These are phyloP conservation scores for Cladophialophora bantiana DNA, from an alignment of 2,329 filamentous ascomycete species.

Conservation along the genomic window DNA sequence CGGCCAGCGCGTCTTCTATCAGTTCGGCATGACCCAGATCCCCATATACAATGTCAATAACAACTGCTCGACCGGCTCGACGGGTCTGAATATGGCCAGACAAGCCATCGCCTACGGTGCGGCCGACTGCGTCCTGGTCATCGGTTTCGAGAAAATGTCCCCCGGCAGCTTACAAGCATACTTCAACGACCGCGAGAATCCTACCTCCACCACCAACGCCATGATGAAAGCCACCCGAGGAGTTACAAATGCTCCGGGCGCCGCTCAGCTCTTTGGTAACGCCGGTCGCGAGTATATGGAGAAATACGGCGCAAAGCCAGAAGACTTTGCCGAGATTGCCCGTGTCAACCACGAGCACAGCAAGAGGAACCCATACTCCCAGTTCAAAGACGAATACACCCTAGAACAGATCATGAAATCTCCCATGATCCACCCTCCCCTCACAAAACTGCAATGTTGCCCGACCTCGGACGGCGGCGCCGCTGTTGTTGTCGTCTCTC, in stretches of 20 bases:
- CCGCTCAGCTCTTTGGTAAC: conserved; percentile 95
- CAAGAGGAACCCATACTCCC: conserved; percentile 93
- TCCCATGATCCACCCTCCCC: conserved; percentile 79
- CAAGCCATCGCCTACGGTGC: conserved; percentile 80
- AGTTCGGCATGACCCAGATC: conserved; percentile 96
- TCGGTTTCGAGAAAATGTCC: conserved; percentile 99
- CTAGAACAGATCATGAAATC: conserved; percentile 79
- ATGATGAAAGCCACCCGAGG: conserved; percentile 88
- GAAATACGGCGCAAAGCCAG: conserved; percentile 82
- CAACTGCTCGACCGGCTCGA: conserved; percentile 96
- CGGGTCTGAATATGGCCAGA: conserved; percentile 82
- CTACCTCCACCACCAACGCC: conserved; percentile 71
- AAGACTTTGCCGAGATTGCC: conserved; percentile 94
- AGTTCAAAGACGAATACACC: conserved; percentile 92
- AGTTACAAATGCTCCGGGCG: conserved; percentile 79
- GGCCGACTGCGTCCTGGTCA: conserved; percentile 86
- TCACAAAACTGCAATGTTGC: conserved; percentile 98
- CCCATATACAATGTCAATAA: conserved; percentile 99
- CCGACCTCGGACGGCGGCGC: conserved; percentile 93
- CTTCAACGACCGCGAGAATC: conserved; percentile 85
- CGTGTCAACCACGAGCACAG: conserved; percentile 93
- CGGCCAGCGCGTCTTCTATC: conserved; percentile 96
- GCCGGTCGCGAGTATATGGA: conserved; percentile 94
- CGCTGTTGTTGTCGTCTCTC: conserved; percentile 85
- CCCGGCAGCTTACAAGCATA: conserved; percentile 82